phyloP scores from a whole-genome alignment of 1,139 yeast species.

The Candida smagusa region DNA sequence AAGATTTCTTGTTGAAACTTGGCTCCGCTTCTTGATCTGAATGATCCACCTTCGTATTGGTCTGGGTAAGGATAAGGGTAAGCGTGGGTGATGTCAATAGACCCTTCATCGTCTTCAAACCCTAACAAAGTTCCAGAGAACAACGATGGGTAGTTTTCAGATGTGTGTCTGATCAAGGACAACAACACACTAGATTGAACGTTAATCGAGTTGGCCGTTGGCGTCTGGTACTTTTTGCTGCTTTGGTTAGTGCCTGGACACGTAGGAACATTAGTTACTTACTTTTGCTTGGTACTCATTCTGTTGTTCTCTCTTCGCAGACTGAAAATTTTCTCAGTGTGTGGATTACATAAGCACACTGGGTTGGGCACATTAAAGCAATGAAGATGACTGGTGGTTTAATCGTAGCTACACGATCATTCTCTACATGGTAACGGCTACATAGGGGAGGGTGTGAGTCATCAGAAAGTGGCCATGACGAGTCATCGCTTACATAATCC shows the following conservation, averaged over 20 bases:
- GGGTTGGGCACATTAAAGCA: no score
- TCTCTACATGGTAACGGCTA: no score
- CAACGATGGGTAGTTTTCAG: slow-evolving; percentile 64
- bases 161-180: slow-evolving; percentile 69
- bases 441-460: no score
- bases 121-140: slow-evolving; percentile 80
- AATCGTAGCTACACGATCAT: no score
- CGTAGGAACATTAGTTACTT: slow-evolving; percentile 9
- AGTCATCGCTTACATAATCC: slow-evolving; percentile 5
- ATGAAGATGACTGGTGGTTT: no score
- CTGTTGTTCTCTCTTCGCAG: slow-evolving; percentile 4
- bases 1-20: slow-evolving; percentile 72
- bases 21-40: slow-evolving; percentile 57
- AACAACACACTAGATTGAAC: slow-evolving; percentile 62
- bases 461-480: no score
- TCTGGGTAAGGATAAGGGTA: slow-evolving; percentile 61
- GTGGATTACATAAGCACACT: no score
- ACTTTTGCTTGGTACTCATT: slow-evolving; percentile 27
- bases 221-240: slow-evolving; percentile 30
- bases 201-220: slow-evolving; percentile 45
- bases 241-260: slow-evolving; percentile 4
- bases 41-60: slow-evolving; percentile 53
- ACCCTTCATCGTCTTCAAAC: slow-evolving; percentile 57
- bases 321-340: slow-evolving; percentile 8
- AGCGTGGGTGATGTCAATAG: slow-evolving; percentile 55